Base-by-base conservation (phyloP, 805 yeast genomes). In the Cyberlindnera japonica region DNA sequence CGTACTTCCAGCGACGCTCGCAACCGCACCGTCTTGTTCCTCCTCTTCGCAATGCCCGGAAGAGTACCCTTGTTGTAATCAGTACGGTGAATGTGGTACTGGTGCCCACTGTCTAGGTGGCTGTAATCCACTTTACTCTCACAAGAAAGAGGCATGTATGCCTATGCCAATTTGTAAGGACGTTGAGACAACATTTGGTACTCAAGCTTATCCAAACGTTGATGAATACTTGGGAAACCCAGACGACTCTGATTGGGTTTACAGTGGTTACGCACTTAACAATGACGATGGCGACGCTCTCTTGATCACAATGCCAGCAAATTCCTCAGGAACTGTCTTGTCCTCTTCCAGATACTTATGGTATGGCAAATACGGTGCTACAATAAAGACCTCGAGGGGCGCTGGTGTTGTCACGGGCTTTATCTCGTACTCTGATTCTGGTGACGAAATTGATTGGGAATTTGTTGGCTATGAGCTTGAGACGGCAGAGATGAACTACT, bases 361-460 rank as follows among this genome's bases (percentile, higher is more conserved):
- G 95, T 90, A 84, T 63, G 97, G 97, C 38, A 83, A 82, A 58
- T 73, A 87, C 30, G 68, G 81, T 31, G 81, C 83, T 33, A 72
- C 67, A 33, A 53, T 89, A 54, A 88, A 82, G 67, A 69, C 93
- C 0, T 83, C 96, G 1, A 84, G 78, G 56, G 72, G 72, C 21
- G 71, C 64, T 7, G 97, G 97, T 71, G 95, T 90, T 29, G 91
- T 89, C 44, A 73, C 95, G 16, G 91, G 95, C 18, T 77, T 81
- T 55, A 87, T 89, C 63, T 63, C 87, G 34, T 82, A 76, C 63
- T 85, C 95, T 6, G 83, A 85, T 58, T 87, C 83, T 27, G 79
- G 83, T 69, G 97, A 90, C 68, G 97, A 90, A 72, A 75, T 90
- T 54, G 97, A 90, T 74, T 80, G 65, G 56, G 96, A 90, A 68